Percentiles rank a stretch among this genome's conserved stretches.
Conservation (phyloP, 768 basidiomycete species). For the Chalciporus sphaerocephalus region DNA sequence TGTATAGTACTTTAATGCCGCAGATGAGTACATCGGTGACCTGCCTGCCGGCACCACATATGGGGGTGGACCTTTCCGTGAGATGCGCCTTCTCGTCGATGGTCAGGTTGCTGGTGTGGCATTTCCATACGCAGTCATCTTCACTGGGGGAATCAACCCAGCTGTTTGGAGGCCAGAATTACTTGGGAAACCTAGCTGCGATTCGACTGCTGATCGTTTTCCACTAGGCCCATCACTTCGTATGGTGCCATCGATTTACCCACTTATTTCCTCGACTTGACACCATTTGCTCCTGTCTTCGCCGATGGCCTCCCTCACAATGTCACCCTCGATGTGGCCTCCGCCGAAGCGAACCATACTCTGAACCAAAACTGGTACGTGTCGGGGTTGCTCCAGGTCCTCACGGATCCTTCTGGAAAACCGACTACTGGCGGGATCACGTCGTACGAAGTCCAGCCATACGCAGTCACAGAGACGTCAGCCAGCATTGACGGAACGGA, state of each 20-base stretch:
- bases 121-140: conserved; percentile 60
- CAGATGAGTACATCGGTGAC: conserved; percentile 52
- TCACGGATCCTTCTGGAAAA: conserved; percentile 56
- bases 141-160: conserved; percentile 72
- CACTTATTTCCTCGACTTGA: conserved; percentile 72
- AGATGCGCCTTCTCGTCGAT: conserved; percentile 58
- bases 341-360: conserved; percentile 60
- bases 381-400: conserved; percentile 63
- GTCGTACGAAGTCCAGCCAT: conserved; percentile 51
- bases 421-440: conserved; percentile 70
- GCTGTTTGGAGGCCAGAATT: conserved; percentile 56
- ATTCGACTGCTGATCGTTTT: neutral
- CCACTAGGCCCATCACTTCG: conserved; percentile 62
- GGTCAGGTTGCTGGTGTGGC: conserved; percentile 50
- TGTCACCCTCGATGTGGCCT: conserved; percentile 68
- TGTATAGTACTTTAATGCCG: conserved; percentile 62
- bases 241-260: conserved; percentile 76
- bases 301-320: conserved; percentile 66
- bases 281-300: conserved; percentile 69
- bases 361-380: conserved; percentile 77
- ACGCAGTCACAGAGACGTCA: conserved; percentile 47
- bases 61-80: conserved; percentile 54
- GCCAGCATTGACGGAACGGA: conserved; percentile 43
- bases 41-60: conserved; percentile 49
- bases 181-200: neutral